Percentiles rank a stretch among this genome's conserved stretches.
Evolutionary conservation across 192 early-diverging fungal species (phyloP).

Genomic region (Umbelopsis ramanniana): DNA sequence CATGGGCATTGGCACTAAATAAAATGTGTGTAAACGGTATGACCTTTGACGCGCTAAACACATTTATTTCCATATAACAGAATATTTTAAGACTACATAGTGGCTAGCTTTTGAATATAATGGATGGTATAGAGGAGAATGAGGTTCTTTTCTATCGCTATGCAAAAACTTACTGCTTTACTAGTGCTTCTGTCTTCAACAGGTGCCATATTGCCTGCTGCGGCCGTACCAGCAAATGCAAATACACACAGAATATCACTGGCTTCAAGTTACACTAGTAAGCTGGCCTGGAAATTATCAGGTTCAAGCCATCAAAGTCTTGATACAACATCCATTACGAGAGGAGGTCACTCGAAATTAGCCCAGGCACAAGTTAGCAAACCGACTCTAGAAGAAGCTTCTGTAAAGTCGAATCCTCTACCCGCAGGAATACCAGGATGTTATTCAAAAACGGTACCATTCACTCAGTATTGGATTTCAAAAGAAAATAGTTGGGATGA

Average conservation of each 20-base stretch:
- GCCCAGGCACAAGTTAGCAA: background rate
- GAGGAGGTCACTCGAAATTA: background rate
- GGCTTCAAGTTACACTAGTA: no score
- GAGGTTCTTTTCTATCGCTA: background rate
- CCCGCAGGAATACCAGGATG: conserved; percentile 13
- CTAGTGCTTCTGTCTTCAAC: background rate
- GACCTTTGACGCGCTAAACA: no score
- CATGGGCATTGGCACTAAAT: no score
- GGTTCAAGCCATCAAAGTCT: no score
- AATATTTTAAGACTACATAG: background rate
- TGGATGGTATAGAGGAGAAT: background rate
- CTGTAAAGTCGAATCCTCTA: background rate
- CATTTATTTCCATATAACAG: background rate
- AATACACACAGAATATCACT: background rate
- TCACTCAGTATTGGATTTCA: conserved; percentile 40
- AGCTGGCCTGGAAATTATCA: no score
- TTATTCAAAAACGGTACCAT: conserved; percentile 21
- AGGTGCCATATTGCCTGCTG: background rate
- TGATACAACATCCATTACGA: background rate
- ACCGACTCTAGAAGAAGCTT: no score
- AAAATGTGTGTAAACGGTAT: no score
- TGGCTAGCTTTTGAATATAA: background rate
- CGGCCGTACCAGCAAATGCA: background rate
- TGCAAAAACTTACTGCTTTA: background rate
- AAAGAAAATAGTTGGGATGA: conserved; percentile 43